These are phyloP conservation scores for Fraxinus latifolia DNA, from an alignment of 305 asterid genomes.

Conservation along the genomic window DNA sequence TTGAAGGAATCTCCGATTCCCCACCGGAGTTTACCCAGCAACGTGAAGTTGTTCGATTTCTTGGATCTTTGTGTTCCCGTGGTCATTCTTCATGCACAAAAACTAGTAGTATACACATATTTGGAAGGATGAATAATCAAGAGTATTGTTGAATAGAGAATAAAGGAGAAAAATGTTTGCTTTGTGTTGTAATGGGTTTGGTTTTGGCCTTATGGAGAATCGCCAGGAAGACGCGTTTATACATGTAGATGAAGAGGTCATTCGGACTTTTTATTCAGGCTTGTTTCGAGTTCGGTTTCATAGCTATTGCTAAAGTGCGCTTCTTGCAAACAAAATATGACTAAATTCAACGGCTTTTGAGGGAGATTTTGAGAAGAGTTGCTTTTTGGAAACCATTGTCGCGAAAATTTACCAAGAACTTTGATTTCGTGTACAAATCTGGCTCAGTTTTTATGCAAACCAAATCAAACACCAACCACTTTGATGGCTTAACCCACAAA, in stretches of 20 bases:
- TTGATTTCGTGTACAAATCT: no score
- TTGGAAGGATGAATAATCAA: not conserved
- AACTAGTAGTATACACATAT: slow-evolving; percentile 3
- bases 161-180: slow-evolving; percentile 19
- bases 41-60: slow-evolving; percentile 48
- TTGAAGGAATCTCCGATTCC: slow-evolving; percentile 63
- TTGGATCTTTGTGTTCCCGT: slow-evolving; percentile 35
- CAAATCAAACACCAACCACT: no score
- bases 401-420: no score
- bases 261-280: slow-evolving; percentile 16
- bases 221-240: slow-evolving; percentile 42
- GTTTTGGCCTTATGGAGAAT: slow-evolving; percentile 29
- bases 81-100: slow-evolving; percentile 30
- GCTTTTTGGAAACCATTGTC: no score
- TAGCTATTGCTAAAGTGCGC: no score
- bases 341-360: not conserved
- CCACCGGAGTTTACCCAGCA: slow-evolving; percentile 66
- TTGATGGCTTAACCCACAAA: no score
- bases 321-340: no score
- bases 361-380: not conserved
- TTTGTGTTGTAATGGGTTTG: slow-evolving; percentile 1
- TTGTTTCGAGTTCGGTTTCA: not conserved
- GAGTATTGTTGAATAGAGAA: not conserved
- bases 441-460: no score
- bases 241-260: slow-evolving; percentile 36